Base-by-base conservation (phyloP, 2,329 filamentous ascomycete species). In the Epichloe coenophiala region DNA sequence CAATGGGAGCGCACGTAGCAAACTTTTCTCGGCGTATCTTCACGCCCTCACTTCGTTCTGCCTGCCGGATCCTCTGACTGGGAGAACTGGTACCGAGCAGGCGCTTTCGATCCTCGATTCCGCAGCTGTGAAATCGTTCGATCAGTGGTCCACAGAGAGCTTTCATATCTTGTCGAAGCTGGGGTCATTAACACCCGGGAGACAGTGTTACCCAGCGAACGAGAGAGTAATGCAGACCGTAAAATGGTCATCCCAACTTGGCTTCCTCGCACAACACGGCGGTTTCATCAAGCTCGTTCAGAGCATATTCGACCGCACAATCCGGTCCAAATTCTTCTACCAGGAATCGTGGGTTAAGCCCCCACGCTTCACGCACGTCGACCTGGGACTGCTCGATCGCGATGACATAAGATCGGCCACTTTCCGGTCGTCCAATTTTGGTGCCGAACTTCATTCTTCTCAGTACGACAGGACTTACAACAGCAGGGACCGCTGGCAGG, bases 1-100 rank as follows among this genome's bases (percentile, higher is more conserved):
- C 17, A 76, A 72, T 53, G 73, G 72, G 0, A 73, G 64, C 12
- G 45, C 80, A 0, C 67, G 71, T 11, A 77, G 74, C 59, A 77
- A 74, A 48, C 62, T 84, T 0, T 68, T 71, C 17, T 62, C 78
- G 0, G 65, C 65, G 8, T 74, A 75, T 31, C 59, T 83, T 0
- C 77, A 83, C 54, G 76, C 72, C 0, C 51, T 79, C 0, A 82
- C 78, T 0, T 75, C 77, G 0, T 68, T 70, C 46, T 75, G 68
- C 27, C 60, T 78, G 0, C 71, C 72, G 0, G 78, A 82, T 55
- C 62, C 61, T 0, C 63, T 81, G 0, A 76, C 71, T 0, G 45
- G 57, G 0, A 60, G 62, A 5, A 82, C 76, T 0, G 79, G 80
- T 0, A 78, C 75, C 0, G 78, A 83, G 54, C 60, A 74, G 44